Conservation (phyloP, 352 stramenopile species). For the Halophytophthora polymorphica region DNA sequence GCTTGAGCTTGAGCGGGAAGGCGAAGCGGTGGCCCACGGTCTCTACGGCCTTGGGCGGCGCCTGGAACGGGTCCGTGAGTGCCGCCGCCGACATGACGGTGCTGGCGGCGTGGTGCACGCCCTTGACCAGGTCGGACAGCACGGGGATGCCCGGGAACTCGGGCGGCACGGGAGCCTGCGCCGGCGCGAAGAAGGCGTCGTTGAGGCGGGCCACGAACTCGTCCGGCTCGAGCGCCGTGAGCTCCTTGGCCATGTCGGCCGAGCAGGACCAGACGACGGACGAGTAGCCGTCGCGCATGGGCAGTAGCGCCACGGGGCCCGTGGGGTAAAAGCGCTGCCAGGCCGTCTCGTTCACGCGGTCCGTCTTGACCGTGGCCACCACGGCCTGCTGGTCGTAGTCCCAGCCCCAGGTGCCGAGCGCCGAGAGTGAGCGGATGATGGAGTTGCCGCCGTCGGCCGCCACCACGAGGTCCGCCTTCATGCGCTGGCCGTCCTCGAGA, state of each 20-base stretch:
- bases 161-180: slow-evolving; percentile 42
- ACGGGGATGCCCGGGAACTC: slow-evolving; percentile 79
- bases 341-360: slow-evolving; percentile 73
- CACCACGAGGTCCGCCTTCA: slow-evolving; percentile 80
- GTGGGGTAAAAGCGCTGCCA: slow-evolving; percentile 91
- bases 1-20: slow-evolving; percentile 89
- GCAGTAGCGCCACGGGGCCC: slow-evolving; percentile 85
- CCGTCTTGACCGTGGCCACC: slow-evolving; percentile 89
- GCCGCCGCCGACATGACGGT: slow-evolving; percentile 76
- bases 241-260: slow-evolving; percentile 73
- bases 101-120: slow-evolving; percentile 64
- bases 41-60: slow-evolving; percentile 61
- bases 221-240: slow-evolving; percentile 63
- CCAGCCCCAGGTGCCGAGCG: slow-evolving; percentile 88
- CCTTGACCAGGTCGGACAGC: slow-evolving; percentile 73
- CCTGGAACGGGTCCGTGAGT: slow-evolving; percentile 72
- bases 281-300: slow-evolving; percentile 87
- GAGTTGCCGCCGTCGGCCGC: slow-evolving; percentile 89
- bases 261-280: slow-evolving; percentile 91
- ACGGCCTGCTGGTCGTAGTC: slow-evolving; percentile 91
- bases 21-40: slow-evolving; percentile 73
- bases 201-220: slow-evolving; percentile 85
- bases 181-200: slow-evolving; percentile 59
- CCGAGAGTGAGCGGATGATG: slow-evolving; percentile 81
- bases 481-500: slow-evolving; percentile 65